Conservation (phyloP, 1,284 basidiomycete species). For the Rhodofomes roseus region DNA sequence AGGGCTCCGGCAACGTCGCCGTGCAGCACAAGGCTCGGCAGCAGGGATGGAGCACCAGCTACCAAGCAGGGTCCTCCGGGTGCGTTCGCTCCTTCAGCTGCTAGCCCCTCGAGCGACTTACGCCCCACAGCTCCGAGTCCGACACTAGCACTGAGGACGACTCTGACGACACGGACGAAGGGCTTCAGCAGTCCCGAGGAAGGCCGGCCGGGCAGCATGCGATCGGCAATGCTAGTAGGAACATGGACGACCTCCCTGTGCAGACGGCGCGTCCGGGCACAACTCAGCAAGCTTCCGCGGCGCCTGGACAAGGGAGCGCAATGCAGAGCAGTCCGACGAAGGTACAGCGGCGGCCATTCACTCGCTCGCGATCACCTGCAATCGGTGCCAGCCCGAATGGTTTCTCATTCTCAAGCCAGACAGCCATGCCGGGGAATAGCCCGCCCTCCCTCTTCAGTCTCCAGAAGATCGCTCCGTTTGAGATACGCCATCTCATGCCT, state of each 20-base stretch:
- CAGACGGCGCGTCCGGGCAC: slow-evolving; percentile 9
- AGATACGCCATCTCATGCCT: slow-evolving; percentile 36
- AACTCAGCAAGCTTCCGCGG: slow-evolving; percentile 11
- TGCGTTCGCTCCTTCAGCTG: slow-evolving; percentile 26
- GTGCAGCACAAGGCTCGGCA: slow-evolving; percentile 20
- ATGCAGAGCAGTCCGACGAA: slow-evolving; percentile 20
- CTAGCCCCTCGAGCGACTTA: background rate
- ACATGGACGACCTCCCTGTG: background rate
- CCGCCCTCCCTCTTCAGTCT: slow-evolving; percentile 25
- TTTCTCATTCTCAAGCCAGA: slow-evolving; percentile 23
- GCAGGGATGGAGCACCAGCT: slow-evolving; percentile 79
- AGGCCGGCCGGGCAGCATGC: slow-evolving; percentile 29
- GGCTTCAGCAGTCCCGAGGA: slow-evolving; percentile 37
- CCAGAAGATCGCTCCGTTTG: slow-evolving; percentile 17
- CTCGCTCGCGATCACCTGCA: slow-evolving; percentile 56
- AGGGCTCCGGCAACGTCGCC: slow-evolving; percentile 7
- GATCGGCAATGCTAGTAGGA: slow-evolving; percentile 9
- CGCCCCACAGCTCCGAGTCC: slow-evolving; percentile 42
- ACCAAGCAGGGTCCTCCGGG: slow-evolving; percentile 78
- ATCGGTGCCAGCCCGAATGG: slow-evolving; percentile 28
- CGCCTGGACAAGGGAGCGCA: slow-evolving; percentile 22
- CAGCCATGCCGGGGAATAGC: slow-evolving; percentile 22
- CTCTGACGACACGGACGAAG: slow-evolving; percentile 39
- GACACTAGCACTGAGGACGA: slow-evolving; percentile 43
- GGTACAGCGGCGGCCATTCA: slow-evolving; percentile 36